Percentiles rank a stretch among this genome's conserved stretches.
Conservation (phyloP, 108 stramenopile genomes). For the Pseudonitzschia delicatissima region DNA sequence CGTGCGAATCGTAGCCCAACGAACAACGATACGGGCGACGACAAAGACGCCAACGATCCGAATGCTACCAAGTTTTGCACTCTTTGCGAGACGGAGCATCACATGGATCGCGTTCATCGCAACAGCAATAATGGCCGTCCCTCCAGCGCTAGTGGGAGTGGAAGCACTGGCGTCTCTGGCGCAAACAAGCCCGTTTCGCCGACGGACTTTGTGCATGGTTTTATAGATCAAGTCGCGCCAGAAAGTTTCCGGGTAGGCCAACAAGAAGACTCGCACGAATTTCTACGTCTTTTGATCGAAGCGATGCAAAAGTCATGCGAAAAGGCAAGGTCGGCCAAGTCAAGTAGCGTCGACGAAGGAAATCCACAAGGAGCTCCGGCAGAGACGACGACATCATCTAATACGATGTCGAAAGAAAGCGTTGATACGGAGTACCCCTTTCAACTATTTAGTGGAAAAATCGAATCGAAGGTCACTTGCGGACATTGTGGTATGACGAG, state of each 20-base stretch:
- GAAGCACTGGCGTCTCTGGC: neutral
- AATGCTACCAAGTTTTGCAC: slow-evolving; percentile 62
- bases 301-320: slow-evolving; percentile 89
- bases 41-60: neutral
- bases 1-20: slow-evolving; percentile 11
- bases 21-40: neutral
- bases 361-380: slow-evolving; percentile 39
- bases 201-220: slow-evolving; percentile 68
- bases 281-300: slow-evolving; percentile 93
- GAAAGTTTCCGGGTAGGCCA: slow-evolving; percentile 84
- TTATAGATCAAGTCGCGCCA: slow-evolving; percentile 79
- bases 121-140: slow-evolving; percentile 3
- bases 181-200: slow-evolving; percentile 65
- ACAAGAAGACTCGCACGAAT: slow-evolving; percentile 99
- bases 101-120: slow-evolving; percentile 60
- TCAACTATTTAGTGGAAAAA: slow-evolving; percentile 80
- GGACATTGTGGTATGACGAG: slow-evolving; percentile 57
- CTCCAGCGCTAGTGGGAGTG: neutral
- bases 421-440: slow-evolving; percentile 73
- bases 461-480: slow-evolving; percentile 82
- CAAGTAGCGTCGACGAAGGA: neutral
- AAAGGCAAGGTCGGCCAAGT: slow-evolving; percentile 31
- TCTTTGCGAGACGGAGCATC: slow-evolving; percentile 75
- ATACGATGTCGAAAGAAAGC: neutral
- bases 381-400: slow-evolving; percentile 1